Conservation (phyloP, 140 eudicot species). For the Flaveria floridana region DNA sequence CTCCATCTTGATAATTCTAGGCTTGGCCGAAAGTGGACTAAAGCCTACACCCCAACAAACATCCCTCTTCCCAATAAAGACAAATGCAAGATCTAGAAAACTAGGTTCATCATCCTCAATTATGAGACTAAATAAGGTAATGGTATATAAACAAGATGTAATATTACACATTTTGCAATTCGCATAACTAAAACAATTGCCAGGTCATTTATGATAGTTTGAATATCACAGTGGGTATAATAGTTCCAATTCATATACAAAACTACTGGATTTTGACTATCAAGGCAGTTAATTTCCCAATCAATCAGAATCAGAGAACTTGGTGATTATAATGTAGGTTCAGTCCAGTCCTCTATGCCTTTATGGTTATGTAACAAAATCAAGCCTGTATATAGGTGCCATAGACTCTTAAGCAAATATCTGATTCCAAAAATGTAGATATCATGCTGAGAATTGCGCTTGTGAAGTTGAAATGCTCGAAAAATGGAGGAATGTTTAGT, state of each 20-base stretch:
- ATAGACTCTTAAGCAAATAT: background rate
- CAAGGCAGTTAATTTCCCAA: background rate
- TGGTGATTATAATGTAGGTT: constrained; percentile 1
- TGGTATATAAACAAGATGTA: background rate
- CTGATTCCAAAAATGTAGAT: background rate
- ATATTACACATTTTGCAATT: background rate
- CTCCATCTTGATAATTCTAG: too few species aligned
- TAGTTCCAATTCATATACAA: background rate
- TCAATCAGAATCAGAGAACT: constrained; percentile 1
- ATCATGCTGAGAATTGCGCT: background rate
- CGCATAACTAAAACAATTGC: background rate
- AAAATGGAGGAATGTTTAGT: background rate
- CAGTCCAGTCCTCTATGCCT: background rate
- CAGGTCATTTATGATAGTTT: background rate
- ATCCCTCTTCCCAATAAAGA: constrained; percentile 2
- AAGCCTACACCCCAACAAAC: too few species aligned
- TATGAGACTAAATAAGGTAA: background rate
- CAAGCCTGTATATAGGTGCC: background rate
- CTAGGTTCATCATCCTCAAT: constrained; percentile 13
- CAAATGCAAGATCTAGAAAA: constrained; percentile 4
- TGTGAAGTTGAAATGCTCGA: background rate
- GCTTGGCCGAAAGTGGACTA: too few species aligned
- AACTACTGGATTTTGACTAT: background rate
- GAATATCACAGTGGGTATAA: background rate
- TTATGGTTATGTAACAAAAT: background rate